phyloP scores from a whole-genome alignment of 2,329 filamentous ascomycete species.

The Aspergillus neotritici region DNA sequence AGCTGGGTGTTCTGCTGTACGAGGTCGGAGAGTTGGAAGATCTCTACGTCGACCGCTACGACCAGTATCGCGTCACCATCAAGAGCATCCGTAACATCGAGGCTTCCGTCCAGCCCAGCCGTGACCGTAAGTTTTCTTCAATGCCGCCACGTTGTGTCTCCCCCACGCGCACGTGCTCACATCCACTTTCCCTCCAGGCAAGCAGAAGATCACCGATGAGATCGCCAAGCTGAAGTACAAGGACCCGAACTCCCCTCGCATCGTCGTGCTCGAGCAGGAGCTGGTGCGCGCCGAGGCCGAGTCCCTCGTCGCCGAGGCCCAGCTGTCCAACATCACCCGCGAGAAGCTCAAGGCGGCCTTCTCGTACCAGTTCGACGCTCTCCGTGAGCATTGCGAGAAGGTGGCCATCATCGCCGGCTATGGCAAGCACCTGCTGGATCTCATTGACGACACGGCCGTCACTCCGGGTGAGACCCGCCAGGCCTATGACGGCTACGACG shows the following conservation, averaged over 20 bases:
- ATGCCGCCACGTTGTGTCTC: neutral
- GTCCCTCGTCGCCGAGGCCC: constrained; percentile 95
- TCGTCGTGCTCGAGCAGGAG: constrained; percentile 96
- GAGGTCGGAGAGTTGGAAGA: constrained; percentile 98
- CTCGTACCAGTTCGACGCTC: constrained; percentile 94
- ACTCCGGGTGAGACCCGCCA: constrained; percentile 94
- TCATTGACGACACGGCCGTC: constrained; percentile 93
- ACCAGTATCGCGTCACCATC: constrained; percentile 98
- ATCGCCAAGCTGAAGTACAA: constrained; percentile 99
- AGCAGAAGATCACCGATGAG: constrained; percentile 98
- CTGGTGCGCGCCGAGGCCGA: constrained; percentile 97
- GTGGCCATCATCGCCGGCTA: constrained; percentile 95
- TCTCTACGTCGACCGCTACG: constrained; percentile 96
- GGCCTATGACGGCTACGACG: constrained; percentile 96
- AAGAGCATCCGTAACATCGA: constrained; percentile 99
- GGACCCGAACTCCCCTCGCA: constrained; percentile 95
- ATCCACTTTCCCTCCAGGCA: constrained; percentile 52
- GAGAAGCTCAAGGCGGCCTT: constrained; percentile 99
- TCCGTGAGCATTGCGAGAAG: constrained; percentile 97
- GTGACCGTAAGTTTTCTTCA: constrained; percentile 68
- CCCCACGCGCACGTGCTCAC: constrained; percentile 5
- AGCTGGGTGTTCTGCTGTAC: constrained; percentile 94
- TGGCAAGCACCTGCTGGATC: constrained; percentile 94
- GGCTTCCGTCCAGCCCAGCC: constrained; percentile 93
- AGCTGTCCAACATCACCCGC: constrained; percentile 97